phyloP scores from a whole-genome alignment of 1,284 basidiomycete species.

The Golubevia sp. region DNA sequence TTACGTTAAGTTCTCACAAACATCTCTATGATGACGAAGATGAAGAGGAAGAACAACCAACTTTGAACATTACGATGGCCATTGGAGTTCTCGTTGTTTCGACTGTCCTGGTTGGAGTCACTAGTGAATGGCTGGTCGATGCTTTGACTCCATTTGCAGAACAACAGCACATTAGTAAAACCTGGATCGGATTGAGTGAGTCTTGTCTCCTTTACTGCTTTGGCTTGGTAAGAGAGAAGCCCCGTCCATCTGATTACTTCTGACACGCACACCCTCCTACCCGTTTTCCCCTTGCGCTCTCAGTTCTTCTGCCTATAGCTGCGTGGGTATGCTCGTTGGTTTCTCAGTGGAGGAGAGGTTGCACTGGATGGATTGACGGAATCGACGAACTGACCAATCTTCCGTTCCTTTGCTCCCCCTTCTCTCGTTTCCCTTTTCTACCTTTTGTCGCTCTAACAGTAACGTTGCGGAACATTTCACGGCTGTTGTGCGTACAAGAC shows the following conservation, averaged over 20 bases:
- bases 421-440: not conserved
- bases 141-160: slow-evolving; percentile 34
- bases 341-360: too few species aligned
- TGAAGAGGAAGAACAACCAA: slow-evolving; percentile 38
- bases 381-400: too few species aligned
- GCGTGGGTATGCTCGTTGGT: too few species aligned
- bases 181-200: slow-evolving; percentile 35
- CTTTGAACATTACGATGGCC: slow-evolving; percentile 34
- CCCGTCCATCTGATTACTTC: too few species aligned
- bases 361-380: too few species aligned
- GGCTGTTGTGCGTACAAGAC: slow-evolving; percentile 32
- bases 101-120: slow-evolving; percentile 43
- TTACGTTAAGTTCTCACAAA: slow-evolving; percentile 35
- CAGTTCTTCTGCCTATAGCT: slow-evolving; percentile 36
- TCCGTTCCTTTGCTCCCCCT: too few species aligned
- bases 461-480: slow-evolving; percentile 47
- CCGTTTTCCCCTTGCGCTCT: too few species aligned
- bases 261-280: too few species aligned
- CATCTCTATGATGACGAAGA: slow-evolving; percentile 21
- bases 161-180: slow-evolving; percentile 24
- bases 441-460: not conserved
- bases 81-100: slow-evolving; percentile 28
- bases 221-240: not conserved
- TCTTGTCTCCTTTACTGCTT: not conserved
- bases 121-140: slow-evolving; percentile 47